Evolutionary conservation across 31 red algal genomes (phyloP), one percentile per base, ranked within the genome.

Genomic region (Porphyra umbilicalis): DNA sequence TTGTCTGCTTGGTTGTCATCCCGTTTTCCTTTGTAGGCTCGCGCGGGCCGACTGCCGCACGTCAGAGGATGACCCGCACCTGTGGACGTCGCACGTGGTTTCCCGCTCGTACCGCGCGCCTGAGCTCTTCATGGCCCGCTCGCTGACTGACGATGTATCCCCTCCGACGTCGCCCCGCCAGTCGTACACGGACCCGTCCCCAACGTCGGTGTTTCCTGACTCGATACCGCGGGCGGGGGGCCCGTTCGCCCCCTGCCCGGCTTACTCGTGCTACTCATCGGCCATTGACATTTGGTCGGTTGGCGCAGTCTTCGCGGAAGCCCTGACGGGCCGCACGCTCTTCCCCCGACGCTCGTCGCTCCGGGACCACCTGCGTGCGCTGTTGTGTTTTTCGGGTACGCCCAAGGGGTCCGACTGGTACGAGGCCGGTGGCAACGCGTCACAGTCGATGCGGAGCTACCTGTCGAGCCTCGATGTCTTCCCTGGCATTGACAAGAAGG

Each of bases 221-320:
- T 6, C 30, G 1, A 18, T 29, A 5, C 0, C 25, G 25, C 20
- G 18, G 57, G 6, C 11, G 4, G 57, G 57, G 57, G 8, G 13
- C 30, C 4, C 57, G 13, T 29, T 29, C 20, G 25, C 57, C 57
- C 6, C 18, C 4, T 71, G 30, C 57, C 57, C 57, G 13, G 25
- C 57, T 29, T 71, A n/a, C 57, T 71, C 57, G 57, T 39, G 78
- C 35, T 87, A 87, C 39, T 79, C 76, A 6, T 68, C 85, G 4
- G 80, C 85, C 6, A 87, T 87, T 75, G 85, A 87, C 81, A 44
- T 87, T 8, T 87, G 85, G 85, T 82, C 85, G 1, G 85, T 79
- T 40, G 85, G 85, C 32, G 80, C 77, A 36, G 80, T 87, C 37
- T 36, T 87, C 5, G 79, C 80, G 6, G 85, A 87, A 76, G 82